Percentiles rank a stretch among this genome's conserved stretches.
Evolutionary conservation across 192 early-diverging fungal genomes (phyloP).

Genomic region (Cladochytrium replicatum): DNA sequence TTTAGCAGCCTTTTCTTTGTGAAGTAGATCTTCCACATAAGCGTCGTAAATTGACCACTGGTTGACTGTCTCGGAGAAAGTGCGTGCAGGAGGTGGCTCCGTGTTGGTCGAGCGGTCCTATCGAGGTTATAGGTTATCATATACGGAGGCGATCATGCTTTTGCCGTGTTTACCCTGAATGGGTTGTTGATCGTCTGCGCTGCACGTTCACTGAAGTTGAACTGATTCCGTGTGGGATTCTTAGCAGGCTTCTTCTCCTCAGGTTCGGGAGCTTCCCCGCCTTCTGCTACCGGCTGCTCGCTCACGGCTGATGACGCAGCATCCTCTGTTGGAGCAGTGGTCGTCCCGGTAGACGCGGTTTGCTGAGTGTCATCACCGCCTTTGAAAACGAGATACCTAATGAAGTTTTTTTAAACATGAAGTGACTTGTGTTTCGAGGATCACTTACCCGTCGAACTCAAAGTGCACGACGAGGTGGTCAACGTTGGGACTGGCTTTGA

Average conservation of each 20-base stretch:
- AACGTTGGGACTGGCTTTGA: constrained; percentile 50
- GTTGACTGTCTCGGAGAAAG: constrained; percentile 43
- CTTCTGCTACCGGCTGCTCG: constrained; percentile 4
- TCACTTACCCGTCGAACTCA: constrained; percentile 49
- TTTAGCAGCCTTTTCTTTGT: constrained; percentile 48
- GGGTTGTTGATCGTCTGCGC: constrained; percentile 53
- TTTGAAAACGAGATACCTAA: constrained; percentile 38
- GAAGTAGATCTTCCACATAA: constrained; percentile 46
- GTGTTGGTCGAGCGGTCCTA: constrained; percentile 53
- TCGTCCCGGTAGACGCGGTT: constrained; percentile 9
- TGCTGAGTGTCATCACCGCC: constrained; percentile 14
- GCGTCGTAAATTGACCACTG: constrained; percentile 57
- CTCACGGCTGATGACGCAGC: constrained; percentile 2
- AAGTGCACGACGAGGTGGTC: constrained; percentile 51
- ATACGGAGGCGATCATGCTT: constrained; percentile 1
- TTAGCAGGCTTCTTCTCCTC: constrained; percentile 42
- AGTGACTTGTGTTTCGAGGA: not conserved
- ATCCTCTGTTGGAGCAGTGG: constrained; percentile 10
- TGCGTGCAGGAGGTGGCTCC: constrained; percentile 47
- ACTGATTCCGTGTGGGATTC: constrained; percentile 42
- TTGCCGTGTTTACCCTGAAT: constrained; percentile 30
- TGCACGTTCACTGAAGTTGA: constrained; percentile 54
- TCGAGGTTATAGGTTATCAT: constrained; percentile 1
- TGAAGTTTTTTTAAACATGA: constrained; percentile 8
- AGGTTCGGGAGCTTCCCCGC: constrained; percentile 1